These are phyloP conservation scores for Brasenia schreberi DNA, from an alignment of 164 flowering plant genomes.

Conservation along the genomic window DNA sequence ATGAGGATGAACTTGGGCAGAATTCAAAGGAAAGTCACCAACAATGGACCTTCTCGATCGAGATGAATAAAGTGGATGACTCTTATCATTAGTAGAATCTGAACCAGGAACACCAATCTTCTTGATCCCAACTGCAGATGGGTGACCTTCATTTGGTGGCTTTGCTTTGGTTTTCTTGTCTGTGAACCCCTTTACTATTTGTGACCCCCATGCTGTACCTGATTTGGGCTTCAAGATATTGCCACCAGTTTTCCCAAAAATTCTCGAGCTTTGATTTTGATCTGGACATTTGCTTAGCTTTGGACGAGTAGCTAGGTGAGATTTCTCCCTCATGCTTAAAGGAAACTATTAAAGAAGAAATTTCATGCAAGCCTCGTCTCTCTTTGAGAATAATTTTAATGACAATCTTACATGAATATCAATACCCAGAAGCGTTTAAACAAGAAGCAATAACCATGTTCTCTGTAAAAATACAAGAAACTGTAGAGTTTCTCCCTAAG, in stretches of 20 bases:
- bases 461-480: too few species aligned
- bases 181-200: constrained; percentile 60
- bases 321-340: constrained; percentile 43
- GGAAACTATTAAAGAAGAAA: not conserved
- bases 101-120: not conserved
- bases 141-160: not conserved
- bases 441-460: too few species aligned
- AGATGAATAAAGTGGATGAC: constrained; percentile 25
- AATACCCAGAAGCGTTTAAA: too few species aligned
- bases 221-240: constrained; percentile 27
- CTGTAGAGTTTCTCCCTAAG: too few species aligned
- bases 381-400: not conserved
- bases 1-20: constrained; percentile 47
- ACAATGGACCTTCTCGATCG: constrained; percentile 59
- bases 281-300: constrained; percentile 36
- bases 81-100: constrained; percentile 17
- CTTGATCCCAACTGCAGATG: not conserved
- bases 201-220: constrained; percentile 61
- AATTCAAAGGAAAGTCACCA: constrained; percentile 53
- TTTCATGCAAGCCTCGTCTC: not conserved
- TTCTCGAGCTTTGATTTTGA: constrained; percentile 29
- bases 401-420: not conserved
- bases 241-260: constrained; percentile 4
- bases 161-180: constrained; percentile 51
- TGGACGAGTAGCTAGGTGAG: constrained; percentile 20